A percentile compares a stretch with the other conserved stretches of the same genome.
These are phyloP conservation scores for Artemisia tridentata DNA, from an alignment of 129 eudicot species.

Conservation along the genomic window DNA sequence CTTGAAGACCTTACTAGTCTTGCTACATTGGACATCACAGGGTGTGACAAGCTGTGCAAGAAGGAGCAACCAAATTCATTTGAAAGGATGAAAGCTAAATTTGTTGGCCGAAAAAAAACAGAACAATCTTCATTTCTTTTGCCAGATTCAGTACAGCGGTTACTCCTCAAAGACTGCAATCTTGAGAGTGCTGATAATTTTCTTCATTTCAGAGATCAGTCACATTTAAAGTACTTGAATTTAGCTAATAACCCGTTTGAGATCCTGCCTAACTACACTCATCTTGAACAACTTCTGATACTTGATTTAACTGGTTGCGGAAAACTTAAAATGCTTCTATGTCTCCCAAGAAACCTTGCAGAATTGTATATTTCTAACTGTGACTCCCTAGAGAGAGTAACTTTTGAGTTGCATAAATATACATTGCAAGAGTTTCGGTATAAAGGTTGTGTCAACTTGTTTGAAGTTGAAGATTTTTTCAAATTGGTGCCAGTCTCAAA, in stretches of 20 bases:
- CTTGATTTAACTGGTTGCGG: conserved; percentile 13
- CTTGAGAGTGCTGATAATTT: conserved; percentile 1
- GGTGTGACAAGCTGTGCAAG: too few relatives aligned
- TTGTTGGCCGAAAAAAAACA: too few relatives aligned
- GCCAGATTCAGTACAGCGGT: too few relatives aligned
- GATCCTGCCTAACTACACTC: neutral
- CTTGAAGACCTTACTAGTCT: conserved; percentile 19
- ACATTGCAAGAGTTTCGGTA: too few relatives aligned
- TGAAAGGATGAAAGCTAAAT: too few relatives aligned
- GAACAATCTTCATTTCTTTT: too few relatives aligned
- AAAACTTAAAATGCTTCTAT: neutral
- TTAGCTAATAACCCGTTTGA: neutral
- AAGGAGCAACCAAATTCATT: too few relatives aligned
- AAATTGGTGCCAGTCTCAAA: neutral
- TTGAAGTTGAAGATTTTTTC: neutral
- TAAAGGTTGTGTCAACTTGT: conserved; percentile 13
- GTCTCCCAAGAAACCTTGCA: neutral
- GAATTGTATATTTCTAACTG: conserved; percentile 16
- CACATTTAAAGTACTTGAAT: neutral
- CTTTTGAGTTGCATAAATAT: too few relatives aligned
- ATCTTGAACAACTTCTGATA: conserved; percentile 16
- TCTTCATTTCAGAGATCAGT: neutral
- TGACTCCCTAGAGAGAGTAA: too few relatives aligned
- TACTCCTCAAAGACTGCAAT: neutral
- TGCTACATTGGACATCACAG: neutral